phyloP scores from a whole-genome alignment of 768 basidiomycete genomes.

The Serendipita indica region DNA sequence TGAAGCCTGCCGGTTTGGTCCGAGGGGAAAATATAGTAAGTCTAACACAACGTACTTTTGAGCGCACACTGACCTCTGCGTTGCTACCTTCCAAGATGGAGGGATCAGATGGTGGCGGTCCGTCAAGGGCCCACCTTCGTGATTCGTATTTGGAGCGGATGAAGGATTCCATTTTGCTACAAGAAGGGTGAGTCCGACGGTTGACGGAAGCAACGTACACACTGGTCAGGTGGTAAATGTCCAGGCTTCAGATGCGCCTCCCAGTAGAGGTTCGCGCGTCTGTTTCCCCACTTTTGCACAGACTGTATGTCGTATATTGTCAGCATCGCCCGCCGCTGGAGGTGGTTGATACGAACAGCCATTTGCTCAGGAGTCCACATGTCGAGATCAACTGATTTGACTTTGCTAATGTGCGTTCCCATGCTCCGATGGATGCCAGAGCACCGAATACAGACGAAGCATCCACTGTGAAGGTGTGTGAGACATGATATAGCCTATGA shows the following conservation, averaged over 20 bases:
- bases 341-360: conserved; percentile 39
- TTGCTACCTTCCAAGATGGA: conserved; percentile 45
- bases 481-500: background rate
- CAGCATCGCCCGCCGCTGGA: background rate
- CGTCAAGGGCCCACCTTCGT: conserved; percentile 84
- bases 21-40: too few relatives aligned
- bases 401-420: conserved; percentile 95
- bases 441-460: conserved; percentile 92
- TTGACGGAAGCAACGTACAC: conserved; percentile 23
- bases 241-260: conserved; percentile 87
- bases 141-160: conserved; percentile 95
- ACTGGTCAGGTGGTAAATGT: conserved; percentile 92
- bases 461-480: conserved; percentile 39
- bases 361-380: conserved; percentile 98
- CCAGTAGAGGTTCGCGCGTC: conserved; percentile 89
- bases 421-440: conserved; percentile 95
- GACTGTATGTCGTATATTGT: conserved; percentile 33
- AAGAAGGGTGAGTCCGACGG: background rate
- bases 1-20: background rate
- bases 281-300: conserved; percentile 91
- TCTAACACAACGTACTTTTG: too few relatives aligned
- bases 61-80: background rate
- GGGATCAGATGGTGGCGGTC: conserved; percentile 69
- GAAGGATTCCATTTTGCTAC: conserved; percentile 96
- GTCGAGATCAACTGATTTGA: conserved; percentile 95